These are phyloP conservation scores for Symbiotaphrina buchneri DNA, from an alignment of 495 filamentous ascomycete genomes.

Conservation along the genomic window DNA sequence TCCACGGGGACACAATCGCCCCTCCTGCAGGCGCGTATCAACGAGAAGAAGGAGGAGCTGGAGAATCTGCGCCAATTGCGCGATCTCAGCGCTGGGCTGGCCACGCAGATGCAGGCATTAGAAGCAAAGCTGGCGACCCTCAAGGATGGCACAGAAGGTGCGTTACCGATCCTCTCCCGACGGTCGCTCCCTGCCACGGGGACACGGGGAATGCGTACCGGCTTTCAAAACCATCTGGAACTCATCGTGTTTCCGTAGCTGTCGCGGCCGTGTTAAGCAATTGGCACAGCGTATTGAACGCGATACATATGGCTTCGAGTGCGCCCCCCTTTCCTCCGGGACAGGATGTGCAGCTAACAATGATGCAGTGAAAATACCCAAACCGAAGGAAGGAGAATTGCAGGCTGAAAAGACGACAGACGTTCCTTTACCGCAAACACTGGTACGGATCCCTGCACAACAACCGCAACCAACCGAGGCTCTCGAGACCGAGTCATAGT, in stretches of 20 bases:
- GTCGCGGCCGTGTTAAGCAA: conserved; percentile 84
- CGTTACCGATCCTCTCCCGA: too few species aligned
- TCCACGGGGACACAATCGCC: conserved; percentile 53
- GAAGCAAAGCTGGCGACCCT: conserved; percentile 75
- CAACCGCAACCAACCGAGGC: too few species aligned
- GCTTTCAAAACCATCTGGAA: too few species aligned
- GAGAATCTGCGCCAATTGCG: conserved; percentile 72
- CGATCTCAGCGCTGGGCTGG: conserved; percentile 70
- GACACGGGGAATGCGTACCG: too few species aligned
- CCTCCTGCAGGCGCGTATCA: conserved; percentile 63
- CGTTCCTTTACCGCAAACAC: conserved; percentile 47
- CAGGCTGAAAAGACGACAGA: conserved; percentile 18
- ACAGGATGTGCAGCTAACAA: conserved; percentile 2
- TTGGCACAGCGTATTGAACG: conserved; percentile 86
- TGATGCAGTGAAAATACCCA: conserved; percentile 29
- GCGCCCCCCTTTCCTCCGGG: conserved; percentile 13
- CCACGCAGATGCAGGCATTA: conserved; percentile 74
- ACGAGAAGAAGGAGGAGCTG: conserved; percentile 82
- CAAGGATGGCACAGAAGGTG: conserved; percentile 84
- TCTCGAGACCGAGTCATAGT: too few species aligned
- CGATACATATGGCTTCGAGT: conserved; percentile 93
- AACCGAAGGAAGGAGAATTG: conserved; percentile 25
- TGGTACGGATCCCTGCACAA: conserved; percentile 57
- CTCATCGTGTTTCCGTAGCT: conserved; percentile 26
- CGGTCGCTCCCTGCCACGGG: too few species aligned